A percentile compares a stretch with the other conserved stretches of the same genome.
Conservation (phyloP, 225 moss, liverwort and hornwort species). For the Lunularia cruciata region DNA sequence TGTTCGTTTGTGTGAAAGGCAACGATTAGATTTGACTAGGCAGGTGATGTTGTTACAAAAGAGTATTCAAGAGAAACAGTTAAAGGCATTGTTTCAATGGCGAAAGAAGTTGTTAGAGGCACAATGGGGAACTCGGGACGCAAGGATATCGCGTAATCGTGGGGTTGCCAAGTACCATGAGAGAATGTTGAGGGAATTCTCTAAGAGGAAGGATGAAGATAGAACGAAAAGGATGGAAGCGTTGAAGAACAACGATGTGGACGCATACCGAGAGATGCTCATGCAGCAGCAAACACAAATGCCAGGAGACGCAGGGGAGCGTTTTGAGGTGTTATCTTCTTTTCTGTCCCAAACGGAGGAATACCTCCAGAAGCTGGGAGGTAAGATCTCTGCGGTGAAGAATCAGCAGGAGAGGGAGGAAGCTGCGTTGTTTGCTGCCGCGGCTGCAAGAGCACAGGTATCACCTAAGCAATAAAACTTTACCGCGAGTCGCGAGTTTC, state of each 20-base stretch:
- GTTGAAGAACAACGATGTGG: constrained; percentile 96
- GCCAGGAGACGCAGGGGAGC: constrained; percentile 96
- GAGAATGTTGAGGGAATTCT: constrained; percentile 91
- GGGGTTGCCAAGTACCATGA: constrained; percentile 98
- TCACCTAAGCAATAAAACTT: too few relatives aligned
- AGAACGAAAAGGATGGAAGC: constrained; percentile 98
- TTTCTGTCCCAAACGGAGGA: constrained; percentile 98
- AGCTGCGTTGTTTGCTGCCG: constrained; percentile 85
- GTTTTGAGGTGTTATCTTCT: constrained; percentile 98
- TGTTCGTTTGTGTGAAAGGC: constrained; percentile 96
- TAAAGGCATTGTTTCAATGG: constrained; percentile 90
- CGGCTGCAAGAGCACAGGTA: constrained; percentile 97
- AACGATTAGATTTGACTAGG: constrained; percentile 70
- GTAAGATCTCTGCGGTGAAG: constrained; percentile 96
- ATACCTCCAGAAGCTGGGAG: constrained; percentile 92
- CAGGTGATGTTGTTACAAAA: constrained; percentile 79
- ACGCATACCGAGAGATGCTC: constrained; percentile 98
- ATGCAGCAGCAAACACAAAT: constrained; percentile 93
- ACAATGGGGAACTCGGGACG: constrained; percentile 90
- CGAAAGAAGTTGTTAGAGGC: constrained; percentile 91
- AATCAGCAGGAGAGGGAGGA: constrained; percentile 98
- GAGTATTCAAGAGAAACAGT: constrained; percentile 74
- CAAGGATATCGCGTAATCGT: constrained; percentile 89
- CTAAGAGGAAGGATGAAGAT: constrained; percentile 95
- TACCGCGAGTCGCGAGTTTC: too few relatives aligned